A percentile compares a stretch with the other conserved stretches of the same genome.
phyloP scores from a whole-genome alignment of 2,329 filamentous ascomycete species.

The Venturia effusa region DNA sequence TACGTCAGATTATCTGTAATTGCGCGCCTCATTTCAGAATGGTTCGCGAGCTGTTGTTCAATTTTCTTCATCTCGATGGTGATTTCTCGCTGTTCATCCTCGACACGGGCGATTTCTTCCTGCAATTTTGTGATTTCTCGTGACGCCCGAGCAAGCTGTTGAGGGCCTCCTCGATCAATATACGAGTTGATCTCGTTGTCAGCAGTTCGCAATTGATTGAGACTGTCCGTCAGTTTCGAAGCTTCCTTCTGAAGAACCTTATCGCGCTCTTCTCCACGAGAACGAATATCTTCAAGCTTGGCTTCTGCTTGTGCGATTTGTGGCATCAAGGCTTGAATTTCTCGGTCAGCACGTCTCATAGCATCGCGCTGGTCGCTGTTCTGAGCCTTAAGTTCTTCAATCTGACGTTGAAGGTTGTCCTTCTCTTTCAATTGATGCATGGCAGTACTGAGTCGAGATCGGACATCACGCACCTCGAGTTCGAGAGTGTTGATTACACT shows the following conservation, averaged over 20 bases:
- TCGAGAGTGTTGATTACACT: slow-evolving; percentile 61
- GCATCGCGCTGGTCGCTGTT: slow-evolving; percentile 57
- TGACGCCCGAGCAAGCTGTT: slow-evolving; percentile 58
- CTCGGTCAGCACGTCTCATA: slow-evolving; percentile 59
- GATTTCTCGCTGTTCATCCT: slow-evolving; percentile 56
- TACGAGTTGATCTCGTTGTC: slow-evolving; percentile 74
- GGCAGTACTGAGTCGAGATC: slow-evolving; percentile 59
- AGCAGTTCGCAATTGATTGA: slow-evolving; percentile 65
- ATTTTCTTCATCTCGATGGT: slow-evolving; percentile 65
- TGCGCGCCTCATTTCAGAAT: slow-evolving; percentile 72
- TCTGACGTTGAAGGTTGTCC: slow-evolving; percentile 54
- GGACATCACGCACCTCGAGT: slow-evolving; percentile 64
- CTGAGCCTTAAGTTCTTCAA: slow-evolving; percentile 61
- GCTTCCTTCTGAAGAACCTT: slow-evolving; percentile 60
- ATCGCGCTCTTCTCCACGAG: slow-evolving; percentile 61
- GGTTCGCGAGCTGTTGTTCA: slow-evolving; percentile 65
- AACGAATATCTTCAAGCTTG: slow-evolving; percentile 65
- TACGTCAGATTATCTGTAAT: slow-evolving; percentile 85
- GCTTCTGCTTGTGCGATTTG: slow-evolving; percentile 65
- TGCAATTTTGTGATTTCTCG: slow-evolving; percentile 59
- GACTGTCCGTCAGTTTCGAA: slow-evolving; percentile 59
- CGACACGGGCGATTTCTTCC: slow-evolving; percentile 51
- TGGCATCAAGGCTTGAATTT: slow-evolving; percentile 64
- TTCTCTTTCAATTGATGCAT: slow-evolving; percentile 74
- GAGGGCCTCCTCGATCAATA: slow-evolving; percentile 60